Percentiles rank a stretch among this genome's conserved stretches.
Conservation (phyloP, 2,329 filamentous ascomycete species). For the Aureobasidium sp. region DNA sequence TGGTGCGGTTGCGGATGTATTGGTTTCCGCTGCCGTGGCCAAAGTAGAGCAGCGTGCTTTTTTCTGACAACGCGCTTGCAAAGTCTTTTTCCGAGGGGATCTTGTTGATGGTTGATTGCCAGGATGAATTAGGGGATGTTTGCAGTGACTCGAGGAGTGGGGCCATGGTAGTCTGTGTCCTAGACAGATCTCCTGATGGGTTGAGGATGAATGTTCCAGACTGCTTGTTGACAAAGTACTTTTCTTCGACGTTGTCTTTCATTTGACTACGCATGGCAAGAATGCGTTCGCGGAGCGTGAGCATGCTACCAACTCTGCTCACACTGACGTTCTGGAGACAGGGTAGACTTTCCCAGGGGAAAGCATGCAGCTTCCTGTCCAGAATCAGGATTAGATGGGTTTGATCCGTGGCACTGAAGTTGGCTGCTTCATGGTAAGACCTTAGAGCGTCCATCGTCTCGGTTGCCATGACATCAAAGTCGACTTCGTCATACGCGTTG, state of each 20-base stretch:
- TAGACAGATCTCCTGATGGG: slow-evolving; percentile 73
- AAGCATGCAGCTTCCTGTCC: slow-evolving; percentile 82
- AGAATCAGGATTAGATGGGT: slow-evolving; percentile 81
- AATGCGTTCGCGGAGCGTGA: slow-evolving; percentile 71
- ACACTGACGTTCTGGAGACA: slow-evolving; percentile 74
- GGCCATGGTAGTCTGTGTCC: slow-evolving; percentile 71
- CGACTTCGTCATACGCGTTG: slow-evolving; percentile 96
- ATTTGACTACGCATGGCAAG: slow-evolving; percentile 41
- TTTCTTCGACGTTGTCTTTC: slow-evolving; percentile 7
- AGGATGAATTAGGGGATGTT: slow-evolving; percentile 32
- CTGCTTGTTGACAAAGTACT: slow-evolving; percentile 43
- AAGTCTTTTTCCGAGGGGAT: slow-evolving; percentile 74
- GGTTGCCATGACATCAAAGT: slow-evolving; percentile 85
- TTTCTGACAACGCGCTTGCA: slow-evolving; percentile 55
- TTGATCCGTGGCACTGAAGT: slow-evolving; percentile 27
- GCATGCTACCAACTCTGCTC: slow-evolving; percentile 80
- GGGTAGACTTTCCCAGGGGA: slow-evolving; percentile 93
- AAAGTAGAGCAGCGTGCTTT: slow-evolving; percentile 82
- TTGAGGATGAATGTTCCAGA: slow-evolving; percentile 79
- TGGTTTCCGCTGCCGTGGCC: slow-evolving; percentile 93
- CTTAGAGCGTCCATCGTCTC: slow-evolving; percentile 80
- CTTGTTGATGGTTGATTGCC: slow-evolving; percentile 62
- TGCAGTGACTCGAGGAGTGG: slow-evolving; percentile 49
- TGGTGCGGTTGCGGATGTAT: slow-evolving; percentile 79
- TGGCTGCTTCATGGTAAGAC: slow-evolving; percentile 58